Evolutionary conservation across 208 protist species (phyloP).

Genomic region (Acanthamoeba lenticulata): DNA sequence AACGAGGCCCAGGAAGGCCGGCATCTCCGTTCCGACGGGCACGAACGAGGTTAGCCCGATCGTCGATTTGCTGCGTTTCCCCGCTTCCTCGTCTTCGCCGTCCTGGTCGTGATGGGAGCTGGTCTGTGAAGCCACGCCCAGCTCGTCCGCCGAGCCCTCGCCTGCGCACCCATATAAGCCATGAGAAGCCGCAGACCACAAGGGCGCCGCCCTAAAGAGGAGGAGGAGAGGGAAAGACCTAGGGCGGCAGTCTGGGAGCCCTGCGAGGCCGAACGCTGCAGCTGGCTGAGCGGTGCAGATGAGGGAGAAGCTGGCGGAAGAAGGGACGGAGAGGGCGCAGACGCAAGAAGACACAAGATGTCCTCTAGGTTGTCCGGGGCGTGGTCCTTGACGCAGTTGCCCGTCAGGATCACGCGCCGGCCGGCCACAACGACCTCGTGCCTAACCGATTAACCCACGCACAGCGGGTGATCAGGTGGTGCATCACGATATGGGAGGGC

Average conservation of each 20-base stretch:
- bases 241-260: neutral
- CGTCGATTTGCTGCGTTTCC: too few relatives aligned
- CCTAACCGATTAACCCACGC: too few relatives aligned
- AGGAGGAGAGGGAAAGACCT: neutral
- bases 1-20: neutral
- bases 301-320: neutral
- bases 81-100: neutral
- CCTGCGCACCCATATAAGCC: too few relatives aligned
- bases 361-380: neutral
- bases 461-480: too few relatives aligned
- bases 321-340: neutral
- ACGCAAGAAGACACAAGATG: neutral
- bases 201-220: neutral
- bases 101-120: neutral
- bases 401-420: neutral
- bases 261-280: neutral
- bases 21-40: neutral
- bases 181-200: neutral
- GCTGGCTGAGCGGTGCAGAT: neutral
- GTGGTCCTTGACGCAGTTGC: conserved; percentile 15
- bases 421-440: neutral
- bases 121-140: neutral
- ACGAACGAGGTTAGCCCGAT: neutral
- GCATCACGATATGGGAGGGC: too few relatives aligned
- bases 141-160: neutral